Evolutionary conservation across 2,329 filamentous ascomycete species (phyloP).

Genomic region (Fusarium pseudograminearum): DNA sequence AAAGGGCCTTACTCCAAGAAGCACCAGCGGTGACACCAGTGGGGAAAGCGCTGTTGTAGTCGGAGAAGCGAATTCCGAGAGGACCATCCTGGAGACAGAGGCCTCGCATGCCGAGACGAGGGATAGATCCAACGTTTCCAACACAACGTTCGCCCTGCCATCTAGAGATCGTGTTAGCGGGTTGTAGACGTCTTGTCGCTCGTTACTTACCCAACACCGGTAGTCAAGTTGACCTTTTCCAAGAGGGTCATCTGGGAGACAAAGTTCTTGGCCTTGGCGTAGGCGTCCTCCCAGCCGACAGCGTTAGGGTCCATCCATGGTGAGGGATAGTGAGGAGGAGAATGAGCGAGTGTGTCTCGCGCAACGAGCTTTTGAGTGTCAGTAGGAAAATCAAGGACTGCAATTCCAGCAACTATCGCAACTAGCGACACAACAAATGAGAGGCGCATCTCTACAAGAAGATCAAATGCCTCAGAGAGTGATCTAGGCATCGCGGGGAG

Average conservation of each 20-base stretch:
- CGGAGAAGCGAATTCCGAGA: conserved; percentile 79
- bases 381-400: conserved; percentile 35
- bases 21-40: conserved; percentile 83
- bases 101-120: conserved; percentile 75
- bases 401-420: neutral
- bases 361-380: conserved; percentile 41
- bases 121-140: conserved; percentile 78
- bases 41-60: conserved; percentile 85
- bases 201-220: conserved; percentile 78
- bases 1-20: conserved; percentile 81
- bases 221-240: conserved; percentile 96
- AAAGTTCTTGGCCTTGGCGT: conserved; percentile 79
- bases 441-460: conserved; percentile 25
- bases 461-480: neutral
- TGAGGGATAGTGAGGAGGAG: conserved; percentile 80
- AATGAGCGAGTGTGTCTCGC: conserved; percentile 52
- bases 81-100: conserved; percentile 92
- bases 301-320: conserved; percentile 85
- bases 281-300: conserved; percentile 79
- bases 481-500: neutral
- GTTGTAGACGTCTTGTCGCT: neutral
- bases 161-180: conserved; percentile 39
- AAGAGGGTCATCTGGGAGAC: conserved; percentile 84
- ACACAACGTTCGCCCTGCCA: conserved; percentile 76
- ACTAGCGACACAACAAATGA: conserved; percentile 12